These are phyloP conservation scores for Tetrapyrgos nigripes DNA, from an alignment of 1,284 basidiomycete genomes.

Conservation along the genomic window DNA sequence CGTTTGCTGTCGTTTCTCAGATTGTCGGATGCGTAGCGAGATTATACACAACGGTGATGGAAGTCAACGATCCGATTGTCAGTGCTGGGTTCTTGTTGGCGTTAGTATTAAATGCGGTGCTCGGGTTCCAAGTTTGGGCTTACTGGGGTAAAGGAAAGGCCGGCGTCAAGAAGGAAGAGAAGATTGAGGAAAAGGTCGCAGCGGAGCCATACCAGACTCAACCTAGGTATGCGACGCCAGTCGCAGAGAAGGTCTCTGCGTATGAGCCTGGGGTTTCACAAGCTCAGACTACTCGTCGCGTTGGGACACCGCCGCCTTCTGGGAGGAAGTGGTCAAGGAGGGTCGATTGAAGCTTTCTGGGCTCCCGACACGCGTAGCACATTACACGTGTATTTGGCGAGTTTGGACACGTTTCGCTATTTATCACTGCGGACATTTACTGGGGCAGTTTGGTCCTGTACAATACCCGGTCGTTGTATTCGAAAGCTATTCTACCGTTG, in stretches of 20 bases:
- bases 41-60: constrained; percentile 88
- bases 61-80: constrained; percentile 83
- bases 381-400: no score
- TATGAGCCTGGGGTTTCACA: constrained; percentile 40
- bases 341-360: constrained; percentile 67
- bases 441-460: no score
- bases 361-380: background rate
- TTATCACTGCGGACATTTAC: no score
- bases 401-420: no score
- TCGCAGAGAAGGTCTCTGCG: constrained; percentile 17
- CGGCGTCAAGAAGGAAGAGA: constrained; percentile 41
- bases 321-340: constrained; percentile 75
- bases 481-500: no score
- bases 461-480: no score
- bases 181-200: constrained; percentile 33
- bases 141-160: constrained; percentile 75
- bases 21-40: constrained; percentile 87
- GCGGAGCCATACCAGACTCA: constrained; percentile 27
- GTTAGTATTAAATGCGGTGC: constrained; percentile 77
- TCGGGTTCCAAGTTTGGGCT: constrained; percentile 82
- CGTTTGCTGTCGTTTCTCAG: constrained; percentile 87
- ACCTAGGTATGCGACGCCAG: constrained; percentile 15
- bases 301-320: constrained; percentile 37
- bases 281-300: constrained; percentile 44
- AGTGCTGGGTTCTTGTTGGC: constrained; percentile 84